These are phyloP conservation scores for Pseudozyma hubeiensis DNA, from an alignment of 1,284 basidiomycete genomes.

Conservation along the genomic window DNA sequence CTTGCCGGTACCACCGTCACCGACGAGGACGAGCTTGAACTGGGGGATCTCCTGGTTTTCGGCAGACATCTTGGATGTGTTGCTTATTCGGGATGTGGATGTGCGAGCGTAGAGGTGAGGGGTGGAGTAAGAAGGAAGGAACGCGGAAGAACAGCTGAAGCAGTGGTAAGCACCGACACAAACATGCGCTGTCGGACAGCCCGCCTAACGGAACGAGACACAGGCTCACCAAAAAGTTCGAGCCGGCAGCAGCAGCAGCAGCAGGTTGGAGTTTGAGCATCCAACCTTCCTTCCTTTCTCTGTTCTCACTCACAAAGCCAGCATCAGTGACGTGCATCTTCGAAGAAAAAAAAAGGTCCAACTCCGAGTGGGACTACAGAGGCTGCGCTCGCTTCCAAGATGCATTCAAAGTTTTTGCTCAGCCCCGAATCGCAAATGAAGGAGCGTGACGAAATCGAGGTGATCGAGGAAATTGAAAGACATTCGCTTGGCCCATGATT, in stretches of 20 bases:
- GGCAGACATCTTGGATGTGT: slow-evolving; percentile 34
- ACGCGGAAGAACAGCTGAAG: not conserved
- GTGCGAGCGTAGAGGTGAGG: slow-evolving; percentile 1
- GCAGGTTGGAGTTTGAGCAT: not conserved
- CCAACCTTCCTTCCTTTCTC: not conserved
- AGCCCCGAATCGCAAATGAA: slow-evolving; percentile 4
- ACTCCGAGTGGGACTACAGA: not conserved
- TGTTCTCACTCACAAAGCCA: not conserved
- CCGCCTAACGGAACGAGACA: slow-evolving; percentile 9
- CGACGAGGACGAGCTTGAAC: slow-evolving; percentile 99
- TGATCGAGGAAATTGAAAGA: slow-evolving; percentile 50
- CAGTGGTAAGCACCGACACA: slow-evolving; percentile 14
- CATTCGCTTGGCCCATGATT: slow-evolving; percentile 23
- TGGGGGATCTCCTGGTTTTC: slow-evolving; percentile 76
- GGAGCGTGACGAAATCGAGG: slow-evolving; percentile 23
- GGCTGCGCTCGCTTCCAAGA: not conserved
- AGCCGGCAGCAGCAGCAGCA: not conserved
- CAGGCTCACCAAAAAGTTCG: not conserved
- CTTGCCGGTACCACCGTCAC: slow-evolving; percentile 96
- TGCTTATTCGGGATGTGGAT: not conserved
- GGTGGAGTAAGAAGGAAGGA: slow-evolving; percentile 1
- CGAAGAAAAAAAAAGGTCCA: not conserved
- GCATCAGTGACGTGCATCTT: slow-evolving; percentile 6
- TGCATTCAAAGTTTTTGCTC: slow-evolving; percentile 40
- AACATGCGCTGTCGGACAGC: slow-evolving; percentile 3